Conservation (phyloP, 176 grass and related monocot species). For the Tillandsia fasciculata region DNA sequence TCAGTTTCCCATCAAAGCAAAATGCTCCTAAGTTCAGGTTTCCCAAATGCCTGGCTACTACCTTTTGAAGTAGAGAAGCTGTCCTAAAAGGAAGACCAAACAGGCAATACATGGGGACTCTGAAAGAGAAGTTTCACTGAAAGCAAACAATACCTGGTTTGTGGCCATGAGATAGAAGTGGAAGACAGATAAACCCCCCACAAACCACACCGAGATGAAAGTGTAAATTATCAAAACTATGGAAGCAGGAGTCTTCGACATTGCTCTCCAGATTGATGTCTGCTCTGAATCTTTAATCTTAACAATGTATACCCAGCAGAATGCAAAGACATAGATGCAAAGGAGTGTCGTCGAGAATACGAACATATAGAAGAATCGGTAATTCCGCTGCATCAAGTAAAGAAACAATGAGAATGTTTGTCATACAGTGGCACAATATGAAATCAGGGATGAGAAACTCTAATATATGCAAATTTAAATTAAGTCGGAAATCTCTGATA, state of each 20-base stretch:
- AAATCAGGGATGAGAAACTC: background rate
- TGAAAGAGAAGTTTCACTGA: slow-evolving; percentile 1
- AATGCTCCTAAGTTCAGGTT: no score
- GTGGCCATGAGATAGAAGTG: slow-evolving; percentile 92
- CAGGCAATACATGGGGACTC: slow-evolving; percentile 10
- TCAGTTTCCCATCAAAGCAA: no score
- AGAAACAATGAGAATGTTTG: background rate
- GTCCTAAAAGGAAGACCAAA: background rate
- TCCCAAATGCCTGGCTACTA: no score
- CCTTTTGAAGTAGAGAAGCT: no score
- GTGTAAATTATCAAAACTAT: slow-evolving; percentile 82
- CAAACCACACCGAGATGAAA: slow-evolving; percentile 90
- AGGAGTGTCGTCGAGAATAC: slow-evolving; percentile 87
- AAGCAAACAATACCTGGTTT: slow-evolving; percentile 52
- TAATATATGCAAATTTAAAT: background rate
- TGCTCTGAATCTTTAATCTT: slow-evolving; percentile 74
- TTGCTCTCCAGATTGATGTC: slow-evolving; percentile 62
- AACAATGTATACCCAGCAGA: slow-evolving; percentile 84
- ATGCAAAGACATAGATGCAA: slow-evolving; percentile 81
- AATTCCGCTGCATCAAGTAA: slow-evolving; percentile 67
- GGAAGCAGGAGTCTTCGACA: slow-evolving; percentile 75
- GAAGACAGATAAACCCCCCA: slow-evolving; percentile 82
- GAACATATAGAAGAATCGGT: slow-evolving; percentile 97
- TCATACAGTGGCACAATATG: background rate
- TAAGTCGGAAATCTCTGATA: no score